Evolutionary conservation across 371 early-diverging fungal species (phyloP), one percentile per base, ranked within the genome.

Genomic region (Rhizopus arrhizus): DNA sequence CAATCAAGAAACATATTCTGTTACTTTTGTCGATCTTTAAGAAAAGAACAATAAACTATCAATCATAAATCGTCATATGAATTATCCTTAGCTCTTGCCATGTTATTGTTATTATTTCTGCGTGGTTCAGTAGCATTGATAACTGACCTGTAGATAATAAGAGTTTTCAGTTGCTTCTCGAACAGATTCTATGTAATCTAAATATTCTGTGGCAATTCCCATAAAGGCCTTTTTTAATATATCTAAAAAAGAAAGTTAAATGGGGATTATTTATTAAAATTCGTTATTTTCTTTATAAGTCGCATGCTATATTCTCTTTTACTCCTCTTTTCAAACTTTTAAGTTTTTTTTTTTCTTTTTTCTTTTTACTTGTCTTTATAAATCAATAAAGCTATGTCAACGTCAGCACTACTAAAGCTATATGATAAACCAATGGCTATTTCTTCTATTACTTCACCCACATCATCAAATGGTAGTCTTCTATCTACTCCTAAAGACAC

Each of bases 391-490:
- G 11, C 11, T 36, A 11, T 43, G 43, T n/a, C 43, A 43, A n/a
- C n/a, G n/a, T 15, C 43, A 6, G n/a, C 6, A 13, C 6, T n/a
- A 43, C 15, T 15, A n/a, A 43, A 15, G n/a, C 11, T 6, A n/a
- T 43, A 15, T 15, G 15, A 43, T 15, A 71, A 62, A 33, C 74
- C 71, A 38, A 77, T 77, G 77, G 71, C 74, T 12, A 77, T 77
- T 54, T 77, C 77, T 29, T 63, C 74, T 31, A 71, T 77, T 42
- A 77, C 71, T 28, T 73, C 70, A 8, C 59, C 75, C 15, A 34
- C 67, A 43, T 15, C 43, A 43, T 15, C 36, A 11, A 43, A 6
- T 15, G 6, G 9, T 11, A 43, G 5, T 47, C 45, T 9, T 53
- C 48, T 28, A 46, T 47, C 34, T 11, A 36, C 6, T 11, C 36